Evolutionary conservation across 345 rosid genomes (phyloP), one percentile per base, ranked within the genome.

Genomic region (Lepidium didymum): DNA sequence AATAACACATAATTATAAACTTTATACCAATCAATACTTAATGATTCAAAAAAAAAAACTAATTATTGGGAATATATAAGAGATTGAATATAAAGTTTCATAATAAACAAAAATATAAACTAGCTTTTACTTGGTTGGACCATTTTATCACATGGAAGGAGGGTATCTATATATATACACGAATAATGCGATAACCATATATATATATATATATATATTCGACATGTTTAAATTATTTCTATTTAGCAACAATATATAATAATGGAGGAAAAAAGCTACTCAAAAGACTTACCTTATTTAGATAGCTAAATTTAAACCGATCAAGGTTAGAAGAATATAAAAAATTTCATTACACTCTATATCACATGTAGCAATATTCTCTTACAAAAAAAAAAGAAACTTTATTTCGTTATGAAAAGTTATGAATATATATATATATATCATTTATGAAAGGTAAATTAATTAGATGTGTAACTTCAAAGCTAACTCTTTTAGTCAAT

Each of bases 71-170:
- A 5, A 29, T 44, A 8, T 53, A 61, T 38, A 14, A n/a, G n/a
- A n/a, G n/a, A 65, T 8, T 33, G 29, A 38, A 18, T 47, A 4
- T 29, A 65, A 63, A 46, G 38, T 35, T 29, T 42, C 25, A 53
- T n/a, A 23, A 35, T 67, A 67, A 73, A 43, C 46, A 65, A 73
- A 41, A 49, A 66, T 34, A 59, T 23, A 67, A 35, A 57, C 23
- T 33, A 51, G 11, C 62, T 42, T 72, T 59, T 66, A 67, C 68
- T 60, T 52, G 57, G 67, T 27, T 74, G 77, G 77, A 74, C 73
- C 77, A 67, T 52, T 35, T 58, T 60, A 18, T 54, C 77, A 74
- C 73, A 74, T 67, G 77, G 57, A 9, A 73, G 61, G 49, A 51
- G 18, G 31, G 65, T 40, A 35, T 58, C 61, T 67, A 13, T 43